A percentile compares a stretch with the other conserved stretches of the same genome.
Evolutionary conservation across 2,329 filamentous ascomycete species (phyloP).

Genomic region (Thelonectria rubi): DNA sequence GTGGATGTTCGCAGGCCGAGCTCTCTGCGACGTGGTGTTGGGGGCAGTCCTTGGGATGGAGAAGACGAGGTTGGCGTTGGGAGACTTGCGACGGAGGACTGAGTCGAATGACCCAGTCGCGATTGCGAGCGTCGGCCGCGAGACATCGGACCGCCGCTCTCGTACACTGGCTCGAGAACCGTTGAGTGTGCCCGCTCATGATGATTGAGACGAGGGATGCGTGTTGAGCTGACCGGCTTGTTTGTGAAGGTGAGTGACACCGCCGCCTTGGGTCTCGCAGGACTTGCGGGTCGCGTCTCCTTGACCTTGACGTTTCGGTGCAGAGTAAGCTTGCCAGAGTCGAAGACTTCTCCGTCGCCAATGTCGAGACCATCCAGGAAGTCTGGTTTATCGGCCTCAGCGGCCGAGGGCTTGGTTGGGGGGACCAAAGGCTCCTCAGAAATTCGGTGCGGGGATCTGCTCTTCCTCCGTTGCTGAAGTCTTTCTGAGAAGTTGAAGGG

Average conservation of each 20-base stretch:
- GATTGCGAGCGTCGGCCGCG: conserved; percentile 70
- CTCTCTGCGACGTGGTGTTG: conserved; percentile 70
- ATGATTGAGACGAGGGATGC: conserved; percentile 79
- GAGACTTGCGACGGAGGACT: conserved; percentile 73
- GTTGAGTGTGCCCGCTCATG: conserved; percentile 75
- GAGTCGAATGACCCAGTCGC: conserved; percentile 72
- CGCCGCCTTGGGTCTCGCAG: conserved; percentile 75
- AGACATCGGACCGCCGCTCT: conserved; percentile 79
- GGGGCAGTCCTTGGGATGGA: conserved; percentile 61
- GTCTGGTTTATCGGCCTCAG: conserved; percentile 71
- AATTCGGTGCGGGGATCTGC: conserved; percentile 63
- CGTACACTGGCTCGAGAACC: conserved; percentile 90
- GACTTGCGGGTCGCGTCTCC: conserved; percentile 72
- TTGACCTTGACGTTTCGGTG: conserved; percentile 95
- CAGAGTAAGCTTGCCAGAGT: conserved; percentile 80
- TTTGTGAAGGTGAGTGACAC: conserved; percentile 93
- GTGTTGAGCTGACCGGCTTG: conserved; percentile 70
- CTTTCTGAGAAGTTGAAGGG: conserved; percentile 85
- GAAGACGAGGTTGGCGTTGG: conserved; percentile 68
- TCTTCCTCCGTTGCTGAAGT: conserved; percentile 75
- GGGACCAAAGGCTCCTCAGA: conserved; percentile 49
- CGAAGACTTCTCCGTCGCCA: conserved; percentile 83
- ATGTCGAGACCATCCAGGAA: conserved; percentile 89
- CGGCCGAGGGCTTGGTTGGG: conserved; percentile 45
- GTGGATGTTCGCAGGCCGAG: conserved; percentile 64